Evolutionary conservation across 2,329 filamentous ascomycete genomes (phyloP).

Genomic region (Byssochlamys sp.): DNA sequence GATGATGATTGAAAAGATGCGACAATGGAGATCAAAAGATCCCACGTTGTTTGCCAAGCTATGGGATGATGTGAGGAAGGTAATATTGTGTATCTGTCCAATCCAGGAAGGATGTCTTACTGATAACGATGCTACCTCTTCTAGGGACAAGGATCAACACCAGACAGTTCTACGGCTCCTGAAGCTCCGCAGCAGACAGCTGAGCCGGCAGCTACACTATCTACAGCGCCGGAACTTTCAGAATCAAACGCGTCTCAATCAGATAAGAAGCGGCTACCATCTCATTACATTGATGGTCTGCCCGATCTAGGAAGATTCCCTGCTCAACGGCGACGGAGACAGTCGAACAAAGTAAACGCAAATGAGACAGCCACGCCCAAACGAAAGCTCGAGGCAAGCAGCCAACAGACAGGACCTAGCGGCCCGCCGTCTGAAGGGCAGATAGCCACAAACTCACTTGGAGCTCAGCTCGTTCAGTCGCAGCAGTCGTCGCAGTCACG

Average conservation of each 20-base stretch:
- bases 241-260: background rate
- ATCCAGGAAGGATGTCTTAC: background rate
- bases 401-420: background rate
- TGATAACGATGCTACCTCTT: background rate
- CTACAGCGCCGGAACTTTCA: background rate
- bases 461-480: background rate
- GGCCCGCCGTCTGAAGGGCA: background rate
- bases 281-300: conserved; percentile 6
- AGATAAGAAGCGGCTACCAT: background rate
- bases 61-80: conserved; percentile 46
- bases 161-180: background rate
- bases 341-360: background rate
- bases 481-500: background rate
- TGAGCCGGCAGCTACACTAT: background rate
- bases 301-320: conserved; percentile 19
- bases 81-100: background rate
- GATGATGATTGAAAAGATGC: conserved; percentile 49
- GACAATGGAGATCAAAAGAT: conserved; percentile 47
- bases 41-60: conserved; percentile 46
- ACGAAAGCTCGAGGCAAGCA: background rate
- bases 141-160: background rate
- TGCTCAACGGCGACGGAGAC: conserved; percentile 12
- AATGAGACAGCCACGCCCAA: background rate
- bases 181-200: background rate
- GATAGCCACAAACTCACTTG: background rate